These are phyloP conservation scores for Didymella keratinophila DNA, from an alignment of 2,329 filamentous ascomycete genomes.

Conservation along the genomic window DNA sequence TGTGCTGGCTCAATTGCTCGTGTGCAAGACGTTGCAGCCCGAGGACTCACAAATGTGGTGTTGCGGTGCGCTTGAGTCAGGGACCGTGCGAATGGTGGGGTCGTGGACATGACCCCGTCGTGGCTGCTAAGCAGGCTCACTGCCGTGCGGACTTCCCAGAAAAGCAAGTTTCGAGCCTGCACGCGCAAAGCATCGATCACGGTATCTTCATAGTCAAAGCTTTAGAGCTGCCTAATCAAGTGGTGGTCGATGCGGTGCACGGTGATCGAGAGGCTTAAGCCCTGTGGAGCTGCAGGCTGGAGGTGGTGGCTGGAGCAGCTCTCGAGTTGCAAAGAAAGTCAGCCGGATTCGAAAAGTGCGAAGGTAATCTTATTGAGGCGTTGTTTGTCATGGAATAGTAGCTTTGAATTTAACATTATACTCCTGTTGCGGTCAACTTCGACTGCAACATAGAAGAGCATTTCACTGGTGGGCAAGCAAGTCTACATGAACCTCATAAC, in stretches of 20 bases:
- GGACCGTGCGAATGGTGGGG: conserved; percentile 33
- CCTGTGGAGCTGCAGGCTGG: conserved; percentile 12
- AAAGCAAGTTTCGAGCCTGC: conserved; percentile 28
- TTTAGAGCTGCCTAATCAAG: conserved; percentile 47
- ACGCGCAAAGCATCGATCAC: conserved; percentile 39
- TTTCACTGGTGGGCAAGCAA: background rate
- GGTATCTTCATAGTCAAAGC: conserved; percentile 42
- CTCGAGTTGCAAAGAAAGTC: background rate
- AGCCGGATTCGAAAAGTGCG: background rate
- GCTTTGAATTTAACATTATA: background rate
- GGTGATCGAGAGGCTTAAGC: conserved; percentile 23
- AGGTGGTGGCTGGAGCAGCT: background rate
- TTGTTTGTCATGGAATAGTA: background rate
- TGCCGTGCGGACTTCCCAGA: conserved; percentile 32
- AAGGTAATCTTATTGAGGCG: background rate
- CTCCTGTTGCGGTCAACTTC: background rate
- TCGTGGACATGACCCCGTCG: background rate
- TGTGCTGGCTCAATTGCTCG: conserved; percentile 24
- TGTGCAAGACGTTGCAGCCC: conserved; percentile 23
- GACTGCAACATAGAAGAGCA: background rate
- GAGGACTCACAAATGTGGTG: conserved; percentile 26
- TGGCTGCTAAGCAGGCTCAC: conserved; percentile 22
- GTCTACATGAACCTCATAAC: background rate
- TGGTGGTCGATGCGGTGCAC: conserved; percentile 35
- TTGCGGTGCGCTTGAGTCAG: conserved; percentile 38